These are phyloP conservation scores for Saitozyma sp. DNA, from an alignment of 768 basidiomycete species.

Conservation along the genomic window DNA sequence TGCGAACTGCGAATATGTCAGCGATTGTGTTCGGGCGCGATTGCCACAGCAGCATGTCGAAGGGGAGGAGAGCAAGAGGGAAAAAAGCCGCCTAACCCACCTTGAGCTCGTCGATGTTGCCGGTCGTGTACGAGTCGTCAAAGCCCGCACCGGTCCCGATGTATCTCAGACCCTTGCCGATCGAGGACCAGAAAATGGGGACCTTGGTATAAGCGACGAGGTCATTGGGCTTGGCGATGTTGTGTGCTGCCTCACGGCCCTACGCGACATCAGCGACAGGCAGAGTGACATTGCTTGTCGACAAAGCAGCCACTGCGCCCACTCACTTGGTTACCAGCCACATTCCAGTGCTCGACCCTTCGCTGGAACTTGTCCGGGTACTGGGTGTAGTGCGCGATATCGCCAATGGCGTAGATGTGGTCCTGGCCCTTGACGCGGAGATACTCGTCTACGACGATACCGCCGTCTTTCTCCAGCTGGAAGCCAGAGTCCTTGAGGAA, in stretches of 20 bases:
- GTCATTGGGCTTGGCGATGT: slow-evolving; percentile 60
- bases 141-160: slow-evolving; percentile 68
- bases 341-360: slow-evolving; percentile 91
- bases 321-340: slow-evolving; percentile 70
- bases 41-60: neutral
- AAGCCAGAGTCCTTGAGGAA: slow-evolving; percentile 68
- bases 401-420: slow-evolving; percentile 58
- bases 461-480: slow-evolving; percentile 69
- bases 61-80: slow-evolving; percentile 2
- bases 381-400: slow-evolving; percentile 78
- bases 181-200: slow-evolving; percentile 85
- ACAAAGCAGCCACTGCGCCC: neutral
- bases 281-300: neutral
- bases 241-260: slow-evolving; percentile 77
- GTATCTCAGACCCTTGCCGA: slow-evolving; percentile 80
- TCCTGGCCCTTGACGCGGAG: slow-evolving; percentile 60
- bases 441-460: slow-evolving; percentile 73
- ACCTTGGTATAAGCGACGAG: slow-evolving; percentile 64
- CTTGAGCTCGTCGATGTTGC: slow-evolving; percentile 72
- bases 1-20: slow-evolving; percentile 35
- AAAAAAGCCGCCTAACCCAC: slow-evolving; percentile 51
- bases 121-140: slow-evolving; percentile 77
- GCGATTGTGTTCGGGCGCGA: no score
- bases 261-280: slow-evolving; percentile 5
- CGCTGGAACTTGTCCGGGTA: slow-evolving; percentile 66